Conservation (phyloP, 2,329 filamentous ascomycete species). For the Hymenoscyphus occultus region DNA sequence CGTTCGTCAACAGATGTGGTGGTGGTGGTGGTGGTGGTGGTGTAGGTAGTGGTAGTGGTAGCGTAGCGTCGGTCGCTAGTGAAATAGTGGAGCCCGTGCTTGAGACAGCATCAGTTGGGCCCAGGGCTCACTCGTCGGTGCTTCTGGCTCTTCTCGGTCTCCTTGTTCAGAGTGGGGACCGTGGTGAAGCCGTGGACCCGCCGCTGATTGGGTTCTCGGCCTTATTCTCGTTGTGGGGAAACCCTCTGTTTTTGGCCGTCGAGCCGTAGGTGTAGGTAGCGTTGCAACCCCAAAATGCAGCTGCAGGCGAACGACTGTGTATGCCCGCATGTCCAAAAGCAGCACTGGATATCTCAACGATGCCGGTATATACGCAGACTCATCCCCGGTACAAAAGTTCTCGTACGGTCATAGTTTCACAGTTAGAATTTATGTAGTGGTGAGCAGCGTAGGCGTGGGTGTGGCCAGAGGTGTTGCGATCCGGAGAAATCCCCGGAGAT, state of each 20-base stretch:
- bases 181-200: slow-evolving; percentile 9
- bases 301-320: slow-evolving; percentile 1
- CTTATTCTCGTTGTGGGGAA: slow-evolving; percentile 19
- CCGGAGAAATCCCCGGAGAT: too few relatives aligned
- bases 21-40: slow-evolving; percentile 5
- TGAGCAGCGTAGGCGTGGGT: too few relatives aligned
- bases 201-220: slow-evolving; percentile 13
- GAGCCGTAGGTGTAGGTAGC: not conserved
- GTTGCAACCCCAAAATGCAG: not conserved
- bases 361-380: not conserved
- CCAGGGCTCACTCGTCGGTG: not conserved
- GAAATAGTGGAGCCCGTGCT: not conserved
- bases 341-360: not conserved
- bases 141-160: slow-evolving; percentile 5
- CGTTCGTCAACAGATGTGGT: not conserved
- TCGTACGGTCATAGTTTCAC: too few relatives aligned
- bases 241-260: slow-evolving; percentile 10
- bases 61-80: not conserved
- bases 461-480: too few relatives aligned
- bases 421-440: too few relatives aligned
- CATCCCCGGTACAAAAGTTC: too few relatives aligned
- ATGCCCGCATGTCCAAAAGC: not conserved
- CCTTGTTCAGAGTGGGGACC: not conserved
- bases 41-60: not conserved
- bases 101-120: not conserved